Evolutionary conservation across 2,329 filamentous ascomycete genomes (phyloP).

Genomic region (Cercospora zeina): DNA sequence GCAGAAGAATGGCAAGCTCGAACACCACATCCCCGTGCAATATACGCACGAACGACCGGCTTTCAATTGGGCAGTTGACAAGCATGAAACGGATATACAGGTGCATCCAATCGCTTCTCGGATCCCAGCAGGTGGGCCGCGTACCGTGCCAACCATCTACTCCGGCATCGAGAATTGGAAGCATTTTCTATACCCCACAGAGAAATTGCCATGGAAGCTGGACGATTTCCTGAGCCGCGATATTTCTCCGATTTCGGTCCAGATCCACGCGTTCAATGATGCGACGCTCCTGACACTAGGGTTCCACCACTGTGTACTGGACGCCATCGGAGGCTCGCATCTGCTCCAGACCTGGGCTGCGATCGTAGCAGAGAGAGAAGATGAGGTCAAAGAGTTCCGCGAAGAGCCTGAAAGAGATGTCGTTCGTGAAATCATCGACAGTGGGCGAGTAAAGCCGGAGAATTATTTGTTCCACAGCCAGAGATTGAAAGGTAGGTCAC

Average conservation of each 20-base stretch:
- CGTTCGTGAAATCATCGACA: conserved; percentile 5
- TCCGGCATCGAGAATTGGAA: not conserved
- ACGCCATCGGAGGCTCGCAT: not conserved
- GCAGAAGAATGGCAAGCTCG: conserved; percentile 10
- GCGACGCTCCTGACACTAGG: not conserved
- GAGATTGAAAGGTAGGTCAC: not conserved
- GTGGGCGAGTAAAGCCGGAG: not conserved
- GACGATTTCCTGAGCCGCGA: conserved; percentile 4
- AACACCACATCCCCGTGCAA: conserved; percentile 10
- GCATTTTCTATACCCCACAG: not conserved
- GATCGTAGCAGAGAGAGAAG: not conserved
- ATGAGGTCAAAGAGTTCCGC: not conserved
- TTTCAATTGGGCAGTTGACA: conserved; percentile 3
- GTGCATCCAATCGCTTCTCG: not conserved
- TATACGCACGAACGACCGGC: not conserved
- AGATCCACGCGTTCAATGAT: not conserved
- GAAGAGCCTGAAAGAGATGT: not conserved
- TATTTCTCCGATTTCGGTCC: not conserved
- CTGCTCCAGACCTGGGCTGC: conserved; percentile 1
- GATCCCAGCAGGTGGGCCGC: not conserved
- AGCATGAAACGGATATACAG: not conserved
- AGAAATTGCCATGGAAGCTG: not conserved
- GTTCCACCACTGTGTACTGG: conserved; percentile 2
- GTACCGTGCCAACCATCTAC: not conserved
- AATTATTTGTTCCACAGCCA: conserved; percentile 1